These are phyloP conservation scores for Penicillium samsonianum DNA, from an alignment of 495 filamentous ascomycete species.

Conservation along the genomic window DNA sequence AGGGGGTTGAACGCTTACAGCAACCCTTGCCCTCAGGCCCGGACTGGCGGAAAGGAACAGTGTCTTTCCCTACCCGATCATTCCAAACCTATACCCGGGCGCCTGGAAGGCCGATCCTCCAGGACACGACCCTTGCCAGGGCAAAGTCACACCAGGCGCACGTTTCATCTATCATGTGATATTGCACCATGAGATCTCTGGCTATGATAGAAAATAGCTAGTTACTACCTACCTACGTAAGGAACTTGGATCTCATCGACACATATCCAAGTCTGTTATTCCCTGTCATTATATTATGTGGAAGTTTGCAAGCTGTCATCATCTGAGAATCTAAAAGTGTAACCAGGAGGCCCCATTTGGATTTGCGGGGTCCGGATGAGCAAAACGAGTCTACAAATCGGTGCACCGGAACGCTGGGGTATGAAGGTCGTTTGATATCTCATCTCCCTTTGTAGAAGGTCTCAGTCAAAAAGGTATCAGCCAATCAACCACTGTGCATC, in stretches of 20 bases:
- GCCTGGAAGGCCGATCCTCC: conserved; percentile 20
- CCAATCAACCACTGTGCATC: neutral
- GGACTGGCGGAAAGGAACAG: conserved; percentile 23
- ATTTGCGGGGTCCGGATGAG: conserved; percentile 1
- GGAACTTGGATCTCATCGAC: neutral
- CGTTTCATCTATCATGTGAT: conserved; percentile 36
- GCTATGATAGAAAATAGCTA: neutral
- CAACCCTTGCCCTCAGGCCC: conserved; percentile 11
- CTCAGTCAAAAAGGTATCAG: neutral
- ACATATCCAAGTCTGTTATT: neutral
- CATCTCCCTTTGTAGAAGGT: neutral
- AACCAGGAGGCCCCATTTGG: neutral
- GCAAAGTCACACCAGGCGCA: conserved; percentile 24
- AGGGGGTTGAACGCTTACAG: conserved; percentile 5
- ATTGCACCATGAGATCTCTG: conserved; percentile 4
- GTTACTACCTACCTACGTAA: neutral
- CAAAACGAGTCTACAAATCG: conserved; percentile 4
- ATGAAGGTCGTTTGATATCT: neutral
- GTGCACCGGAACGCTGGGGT: neutral
- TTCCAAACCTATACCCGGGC: conserved; percentile 17
- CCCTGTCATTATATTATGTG: neutral
- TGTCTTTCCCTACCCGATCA: conserved; percentile 2
- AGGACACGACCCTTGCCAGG: conserved; percentile 10
- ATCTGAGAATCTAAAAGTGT: neutral
- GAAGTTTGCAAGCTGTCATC: neutral